Evolutionary conservation across 495 filamentous ascomycete genomes (phyloP), one percentile per base, ranked within the genome.

Genomic region (Hypomontagnella submonticulosa): DNA sequence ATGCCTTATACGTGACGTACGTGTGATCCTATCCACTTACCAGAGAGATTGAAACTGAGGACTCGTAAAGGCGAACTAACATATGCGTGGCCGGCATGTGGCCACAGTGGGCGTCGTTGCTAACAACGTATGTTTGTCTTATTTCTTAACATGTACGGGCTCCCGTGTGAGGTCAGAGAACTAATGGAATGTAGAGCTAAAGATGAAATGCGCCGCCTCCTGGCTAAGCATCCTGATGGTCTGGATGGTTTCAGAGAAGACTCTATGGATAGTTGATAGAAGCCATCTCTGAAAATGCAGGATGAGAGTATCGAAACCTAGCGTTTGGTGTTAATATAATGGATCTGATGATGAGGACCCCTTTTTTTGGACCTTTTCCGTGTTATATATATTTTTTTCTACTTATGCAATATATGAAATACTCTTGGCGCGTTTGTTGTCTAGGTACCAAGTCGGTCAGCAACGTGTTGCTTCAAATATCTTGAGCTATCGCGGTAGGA

Each of bases 1-100:
- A 71, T 44, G 59, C 43, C 5, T 30, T 67, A 32, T 65, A 71
- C 38, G 42, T 59, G n/a, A 60, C 61, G 68, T 66, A 44, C 44
- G 49, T 37, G 13, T 13, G 1, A 11, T 11, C 7, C 27, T 15
- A 18, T 7, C 19, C 4, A 34, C 11, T 4, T 34, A 3, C 20
- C 11, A 9, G 13, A 19, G 42, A 1, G 12, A 1, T 8, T 10
- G 10, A 32, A 19, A 51, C 19, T 50, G 43, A 57, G 1, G 12
- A 20, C 9, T 4, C 13, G 44, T 10, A 12, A 6, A 57, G 60
- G 40, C 52, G 60, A 4, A 54, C 57, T 20, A 63, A 63, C 15
- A 63, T 63, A 42, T 55, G 52, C 38, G 33, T 27, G 12, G 40
- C 52, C n/a, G 52, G 52, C 33, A 55, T 44, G 38, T 55, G 52